A percentile compares a stretch with the other conserved stretches of the same genome.
These are phyloP conservation scores for Ogataea minuta DNA, from an alignment of 805 yeast species.

Conservation along the genomic window DNA sequence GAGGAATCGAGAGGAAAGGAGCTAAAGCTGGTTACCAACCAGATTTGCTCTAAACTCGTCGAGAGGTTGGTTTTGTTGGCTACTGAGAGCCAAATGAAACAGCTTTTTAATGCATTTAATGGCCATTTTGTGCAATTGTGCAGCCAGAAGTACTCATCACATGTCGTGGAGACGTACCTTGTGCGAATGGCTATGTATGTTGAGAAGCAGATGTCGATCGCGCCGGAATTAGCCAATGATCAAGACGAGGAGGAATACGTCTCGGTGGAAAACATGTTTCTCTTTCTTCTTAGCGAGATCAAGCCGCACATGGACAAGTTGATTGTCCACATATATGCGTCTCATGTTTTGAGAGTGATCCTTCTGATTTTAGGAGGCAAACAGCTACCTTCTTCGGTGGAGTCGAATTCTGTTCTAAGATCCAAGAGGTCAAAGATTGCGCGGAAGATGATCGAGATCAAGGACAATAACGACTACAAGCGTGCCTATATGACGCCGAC, in stretches of 20 bases:
- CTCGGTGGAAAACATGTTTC: constrained; percentile 65
- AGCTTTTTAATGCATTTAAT: constrained; percentile 61
- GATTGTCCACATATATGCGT: constrained; percentile 76
- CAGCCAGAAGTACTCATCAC: constrained; percentile 89
- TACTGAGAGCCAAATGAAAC: constrained; percentile 60
- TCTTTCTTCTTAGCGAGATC: constrained; percentile 64
- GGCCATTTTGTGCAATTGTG: constrained; percentile 78
- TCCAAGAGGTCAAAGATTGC: constrained; percentile 85
- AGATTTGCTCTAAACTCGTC: constrained; percentile 88
- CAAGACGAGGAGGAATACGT: constrained; percentile 40
- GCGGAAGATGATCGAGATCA: constrained; percentile 87
- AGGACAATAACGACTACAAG: constrained; percentile 71
- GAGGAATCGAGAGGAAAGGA: constrained; percentile 90
- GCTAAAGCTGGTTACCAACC: constrained; percentile 87
- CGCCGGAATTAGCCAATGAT: constrained; percentile 33
- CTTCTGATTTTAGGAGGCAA: constrained; percentile 74
- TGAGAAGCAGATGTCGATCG: constrained; percentile 62
- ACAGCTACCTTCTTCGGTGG: constrained; percentile 69
- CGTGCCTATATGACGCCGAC: constrained; percentile 67
- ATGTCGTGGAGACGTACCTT: constrained; percentile 83
- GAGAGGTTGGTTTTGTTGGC: constrained; percentile 79
- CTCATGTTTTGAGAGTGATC: constrained; percentile 78
- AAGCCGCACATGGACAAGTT: constrained; percentile 56
- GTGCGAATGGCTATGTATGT: constrained; percentile 71
- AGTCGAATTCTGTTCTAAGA: constrained; percentile 69